These are phyloP conservation scores for Leishmania braziliensis DNA, from an alignment of 208 protist genomes.

Conservation along the genomic window DNA sequence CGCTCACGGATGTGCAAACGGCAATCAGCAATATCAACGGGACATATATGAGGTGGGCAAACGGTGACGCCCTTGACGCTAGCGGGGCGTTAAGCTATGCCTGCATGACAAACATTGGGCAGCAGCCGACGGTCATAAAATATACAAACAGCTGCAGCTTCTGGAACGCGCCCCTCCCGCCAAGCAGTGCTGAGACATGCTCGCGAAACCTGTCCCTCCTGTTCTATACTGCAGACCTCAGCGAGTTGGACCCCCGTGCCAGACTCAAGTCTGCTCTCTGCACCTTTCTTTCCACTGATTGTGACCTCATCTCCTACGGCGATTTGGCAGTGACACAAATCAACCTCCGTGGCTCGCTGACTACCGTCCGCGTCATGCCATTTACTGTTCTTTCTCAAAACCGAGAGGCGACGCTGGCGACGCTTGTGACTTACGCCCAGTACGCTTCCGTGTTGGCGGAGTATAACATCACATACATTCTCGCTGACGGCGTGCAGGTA, in stretches of 20 bases:
- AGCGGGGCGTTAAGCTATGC: constrained; percentile 41
- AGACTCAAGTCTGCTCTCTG: constrained; percentile 34
- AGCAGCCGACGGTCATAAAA: constrained; percentile 45
- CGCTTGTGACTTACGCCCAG: constrained; percentile 43
- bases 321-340: constrained; percentile 2
- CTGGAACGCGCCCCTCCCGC: constrained; percentile 11
- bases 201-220: constrained; percentile 28
- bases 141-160: constrained; percentile 45
- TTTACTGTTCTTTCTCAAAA: constrained; percentile 33
- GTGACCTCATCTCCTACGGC: constrained; percentile 31
- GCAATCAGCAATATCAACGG: constrained; percentile 22
- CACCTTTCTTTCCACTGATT: constrained; percentile 38
- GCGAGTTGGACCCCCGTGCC: constrained; percentile 1
- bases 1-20: constrained; percentile 5
- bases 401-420: constrained; percentile 42
- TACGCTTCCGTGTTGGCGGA: constrained; percentile 51
- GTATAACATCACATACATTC: constrained; percentile 51
- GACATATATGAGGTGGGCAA: constrained; percentile 34
- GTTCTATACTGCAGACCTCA: constrained; percentile 22
- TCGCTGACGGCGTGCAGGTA: constrained; percentile 36
- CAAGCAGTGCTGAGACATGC: constrained; percentile 10
- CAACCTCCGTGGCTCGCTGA: constrained; percentile 5
- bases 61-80: constrained; percentile 5
- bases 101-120: constrained; percentile 34
- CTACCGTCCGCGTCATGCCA: constrained; percentile 6